Conservation (phyloP, 371 early-diverging fungal species). For the Mortierella sp. region DNA sequence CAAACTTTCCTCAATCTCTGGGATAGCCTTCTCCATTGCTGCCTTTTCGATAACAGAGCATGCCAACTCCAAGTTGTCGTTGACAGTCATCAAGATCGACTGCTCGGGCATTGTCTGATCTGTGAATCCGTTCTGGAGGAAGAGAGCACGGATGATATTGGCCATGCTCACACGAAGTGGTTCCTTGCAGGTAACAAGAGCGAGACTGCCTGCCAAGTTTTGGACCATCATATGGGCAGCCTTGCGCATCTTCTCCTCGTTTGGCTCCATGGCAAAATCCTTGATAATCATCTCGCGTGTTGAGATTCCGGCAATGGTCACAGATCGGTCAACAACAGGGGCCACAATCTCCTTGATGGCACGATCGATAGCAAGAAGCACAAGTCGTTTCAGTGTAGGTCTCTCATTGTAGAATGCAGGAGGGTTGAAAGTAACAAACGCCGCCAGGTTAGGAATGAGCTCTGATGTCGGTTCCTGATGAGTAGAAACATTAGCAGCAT, state of each 20-base stretch:
- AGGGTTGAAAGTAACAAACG: conserved; percentile 78
- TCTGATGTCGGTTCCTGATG: conserved; percentile 37
- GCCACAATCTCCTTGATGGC: conserved; percentile 86
- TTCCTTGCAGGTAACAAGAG: conserved; percentile 93
- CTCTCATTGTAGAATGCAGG: conserved; percentile 80
- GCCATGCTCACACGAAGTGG: conserved; percentile 88
- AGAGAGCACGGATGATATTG: conserved; percentile 75
- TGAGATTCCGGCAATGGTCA: conserved; percentile 90
- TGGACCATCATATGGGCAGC: conserved; percentile 96
- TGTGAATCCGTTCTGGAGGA: conserved; percentile 83
- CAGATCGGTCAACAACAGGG: conserved; percentile 92
- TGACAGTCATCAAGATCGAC: conserved; percentile 79
- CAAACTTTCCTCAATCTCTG: conserved; percentile 87
- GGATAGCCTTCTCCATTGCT: conserved; percentile 90
- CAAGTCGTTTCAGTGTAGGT: conserved; percentile 84
- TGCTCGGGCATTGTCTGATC: conserved; percentile 86
- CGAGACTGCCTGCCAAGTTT: conserved; percentile 83
- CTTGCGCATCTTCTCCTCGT: conserved; percentile 91
- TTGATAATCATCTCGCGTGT: conserved; percentile 92
- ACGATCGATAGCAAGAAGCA: conserved; percentile 87
- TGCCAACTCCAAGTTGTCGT: conserved; percentile 92
- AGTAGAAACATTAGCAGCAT: conserved; percentile 14
- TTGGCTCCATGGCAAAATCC: conserved; percentile 94
- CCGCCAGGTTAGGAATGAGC: conserved; percentile 69
- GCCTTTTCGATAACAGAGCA: conserved; percentile 93